A percentile compares a stretch with the other conserved stretches of the same genome.
phyloP scores from a whole-genome alignment of 306 rosid genomes.

The Vicia faba region DNA sequence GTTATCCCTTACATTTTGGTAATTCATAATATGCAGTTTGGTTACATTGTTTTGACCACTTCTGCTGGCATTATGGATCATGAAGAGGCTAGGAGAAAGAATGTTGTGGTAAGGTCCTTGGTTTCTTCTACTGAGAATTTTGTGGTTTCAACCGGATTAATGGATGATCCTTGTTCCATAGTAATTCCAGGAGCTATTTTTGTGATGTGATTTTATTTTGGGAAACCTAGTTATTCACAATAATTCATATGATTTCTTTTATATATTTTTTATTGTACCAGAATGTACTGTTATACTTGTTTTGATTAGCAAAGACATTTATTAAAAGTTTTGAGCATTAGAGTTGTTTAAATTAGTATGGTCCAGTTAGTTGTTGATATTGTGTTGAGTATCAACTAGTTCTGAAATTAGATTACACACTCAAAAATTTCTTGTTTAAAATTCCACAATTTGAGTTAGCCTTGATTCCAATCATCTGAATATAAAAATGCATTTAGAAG shows the following conservation, averaged over 20 bases:
- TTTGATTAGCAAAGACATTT: background rate
- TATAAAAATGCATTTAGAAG: too few relatives aligned
- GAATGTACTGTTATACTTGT: slow-evolving; percentile 17
- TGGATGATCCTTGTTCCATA: slow-evolving; percentile 14
- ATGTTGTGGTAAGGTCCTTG: slow-evolving; percentile 54
- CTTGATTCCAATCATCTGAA: too few relatives aligned
- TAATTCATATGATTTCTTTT: slow-evolving; percentile 3
- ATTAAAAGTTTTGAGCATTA: background rate
- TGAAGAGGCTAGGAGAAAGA: slow-evolving; percentile 59
- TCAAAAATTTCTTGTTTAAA: too few relatives aligned
- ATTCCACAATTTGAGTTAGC: too few relatives aligned
- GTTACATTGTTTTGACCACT: slow-evolving; percentile 54
- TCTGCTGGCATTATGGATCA: slow-evolving; percentile 62
- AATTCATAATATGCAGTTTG: slow-evolving; percentile 41
- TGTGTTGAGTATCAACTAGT: background rate
- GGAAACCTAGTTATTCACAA: slow-evolving; percentile 16
- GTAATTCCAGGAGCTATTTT: slow-evolving; percentile 23
- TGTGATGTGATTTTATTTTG: slow-evolving; percentile 37
- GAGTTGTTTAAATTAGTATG: too few relatives aligned
- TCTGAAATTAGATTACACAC: background rate
- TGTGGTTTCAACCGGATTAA: slow-evolving; percentile 19
- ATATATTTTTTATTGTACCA: slow-evolving; percentile 10
- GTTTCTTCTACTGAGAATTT: slow-evolving; percentile 46
- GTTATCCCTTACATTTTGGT: slow-evolving; percentile 15
- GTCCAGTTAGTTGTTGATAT: too few relatives aligned